These are phyloP conservation scores for Melastoma malabathricum DNA, from an alignment of 345 rosid species.

Conservation along the genomic window DNA sequence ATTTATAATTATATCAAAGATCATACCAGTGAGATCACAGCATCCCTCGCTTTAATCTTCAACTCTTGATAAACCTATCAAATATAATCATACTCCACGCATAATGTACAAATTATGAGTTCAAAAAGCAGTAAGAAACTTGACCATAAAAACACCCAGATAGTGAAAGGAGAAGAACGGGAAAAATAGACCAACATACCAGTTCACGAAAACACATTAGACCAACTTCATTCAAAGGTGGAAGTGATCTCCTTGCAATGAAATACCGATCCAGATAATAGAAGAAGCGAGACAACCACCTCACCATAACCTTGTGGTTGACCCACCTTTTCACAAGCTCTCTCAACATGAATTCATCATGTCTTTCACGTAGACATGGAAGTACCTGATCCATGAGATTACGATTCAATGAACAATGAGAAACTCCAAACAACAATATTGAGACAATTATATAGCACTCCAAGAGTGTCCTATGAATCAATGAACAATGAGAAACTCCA, in stretches of 20 bases:
- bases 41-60: constrained; percentile 33
- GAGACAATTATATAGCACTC: background rate
- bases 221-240: constrained; percentile 41
- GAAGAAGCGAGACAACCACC: constrained; percentile 56
- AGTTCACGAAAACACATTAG: constrained; percentile 45
- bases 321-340: constrained; percentile 49
- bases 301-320: constrained; percentile 49
- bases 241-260: constrained; percentile 33
- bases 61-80: constrained; percentile 36
- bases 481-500: background rate
- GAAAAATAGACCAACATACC: constrained; percentile 15
- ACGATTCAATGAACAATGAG: background rate
- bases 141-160: too few relatives aligned
- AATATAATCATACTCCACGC: background rate
- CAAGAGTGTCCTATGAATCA: background rate
- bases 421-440: background rate
- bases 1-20: background rate
- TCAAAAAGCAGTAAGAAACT: too few relatives aligned
- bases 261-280: constrained; percentile 50
- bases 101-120: background rate
- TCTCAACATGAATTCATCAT: constrained; percentile 47
- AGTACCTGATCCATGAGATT: constrained; percentile 22
- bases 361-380: constrained; percentile 44
- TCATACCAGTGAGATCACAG: constrained; percentile 43
- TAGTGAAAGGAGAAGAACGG: background rate